Evolutionary conservation across 305 asterid species (phyloP).

Genomic region (Fraxinus paxiana): DNA sequence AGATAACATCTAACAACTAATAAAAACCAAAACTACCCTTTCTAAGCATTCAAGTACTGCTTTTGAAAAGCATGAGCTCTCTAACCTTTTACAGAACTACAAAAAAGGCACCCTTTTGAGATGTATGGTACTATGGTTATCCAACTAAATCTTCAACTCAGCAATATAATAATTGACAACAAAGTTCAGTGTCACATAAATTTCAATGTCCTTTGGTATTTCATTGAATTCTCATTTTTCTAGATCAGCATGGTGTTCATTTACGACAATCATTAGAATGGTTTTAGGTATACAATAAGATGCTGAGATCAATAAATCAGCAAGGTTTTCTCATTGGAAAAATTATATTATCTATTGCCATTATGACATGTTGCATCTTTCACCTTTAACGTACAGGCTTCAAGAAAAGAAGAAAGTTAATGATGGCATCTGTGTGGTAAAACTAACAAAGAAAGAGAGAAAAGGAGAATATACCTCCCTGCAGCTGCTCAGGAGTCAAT

Average conservation of each 20-base stretch:
- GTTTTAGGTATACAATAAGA: background rate
- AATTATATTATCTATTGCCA: background rate
- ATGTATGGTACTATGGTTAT: background rate
- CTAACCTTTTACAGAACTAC: background rate
- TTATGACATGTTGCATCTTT: background rate
- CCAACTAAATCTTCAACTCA: background rate
- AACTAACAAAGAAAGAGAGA: background rate
- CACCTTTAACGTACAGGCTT: background rate
- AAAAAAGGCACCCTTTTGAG: background rate
- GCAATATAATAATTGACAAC: background rate
- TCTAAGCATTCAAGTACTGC: background rate
- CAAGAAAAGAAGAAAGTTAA: background rate
- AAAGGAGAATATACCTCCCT: slow-evolving; percentile 46
- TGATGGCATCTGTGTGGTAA: background rate
- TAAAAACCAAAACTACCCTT: background rate
- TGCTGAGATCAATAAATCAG: background rate
- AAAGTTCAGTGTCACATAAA: background rate
- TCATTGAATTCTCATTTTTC: background rate
- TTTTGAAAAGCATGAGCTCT: background rate
- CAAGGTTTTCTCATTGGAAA: background rate
- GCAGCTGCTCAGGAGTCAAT: slow-evolving; percentile 69
- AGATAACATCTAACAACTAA: background rate
- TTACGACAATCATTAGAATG: background rate
- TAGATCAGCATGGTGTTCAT: background rate
- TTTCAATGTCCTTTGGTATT: background rate